Percentiles rank a stretch among this genome's conserved stretches.
phyloP scores from a whole-genome alignment of 345 rosid species.

The Rhizophora apiculata region DNA sequence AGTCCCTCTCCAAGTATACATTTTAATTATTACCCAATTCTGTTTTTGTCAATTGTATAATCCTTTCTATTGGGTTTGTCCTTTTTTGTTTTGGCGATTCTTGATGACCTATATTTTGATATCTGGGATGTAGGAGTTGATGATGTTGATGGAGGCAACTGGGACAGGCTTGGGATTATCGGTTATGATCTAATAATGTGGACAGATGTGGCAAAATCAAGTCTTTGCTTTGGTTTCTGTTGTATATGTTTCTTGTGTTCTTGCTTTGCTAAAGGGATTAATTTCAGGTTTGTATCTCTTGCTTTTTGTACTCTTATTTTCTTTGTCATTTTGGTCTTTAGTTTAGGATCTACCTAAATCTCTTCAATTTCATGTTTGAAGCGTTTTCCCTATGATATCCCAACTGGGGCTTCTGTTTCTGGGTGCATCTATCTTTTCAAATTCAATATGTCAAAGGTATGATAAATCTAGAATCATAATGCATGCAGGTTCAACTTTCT shows the following conservation, averaged over 20 bases:
- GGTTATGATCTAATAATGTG: constrained; percentile 69
- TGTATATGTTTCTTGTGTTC: constrained; percentile 70
- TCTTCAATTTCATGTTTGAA: constrained; percentile 26
- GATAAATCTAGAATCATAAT: background rate
- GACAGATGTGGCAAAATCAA: constrained; percentile 80
- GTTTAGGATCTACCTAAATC: constrained; percentile 5
- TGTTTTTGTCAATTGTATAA: background rate
- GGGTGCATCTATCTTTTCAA: constrained; percentile 75
- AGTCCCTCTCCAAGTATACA: constrained; percentile 47
- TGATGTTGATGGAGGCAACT: constrained; percentile 46
- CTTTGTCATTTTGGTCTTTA: background rate
- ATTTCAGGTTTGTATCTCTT: constrained; percentile 51
- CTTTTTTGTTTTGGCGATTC: background rate
- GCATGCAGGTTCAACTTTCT: background rate
- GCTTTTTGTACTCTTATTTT: constrained; percentile 1
- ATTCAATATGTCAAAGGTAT: constrained; percentile 69
- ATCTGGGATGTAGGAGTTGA: constrained; percentile 37
- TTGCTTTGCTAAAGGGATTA: constrained; percentile 73
- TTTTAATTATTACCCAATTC: background rate
- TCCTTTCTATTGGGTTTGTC: background rate
- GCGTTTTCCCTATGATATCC: constrained; percentile 65
- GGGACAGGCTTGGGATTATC: constrained; percentile 50
- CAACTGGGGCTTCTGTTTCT: constrained; percentile 76
- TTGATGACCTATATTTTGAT: background rate
- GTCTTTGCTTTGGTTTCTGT: constrained; percentile 85